phyloP scores from a whole-genome alignment of 2,329 filamentous ascomycete species.

The Pestalotiopsis sp. region DNA sequence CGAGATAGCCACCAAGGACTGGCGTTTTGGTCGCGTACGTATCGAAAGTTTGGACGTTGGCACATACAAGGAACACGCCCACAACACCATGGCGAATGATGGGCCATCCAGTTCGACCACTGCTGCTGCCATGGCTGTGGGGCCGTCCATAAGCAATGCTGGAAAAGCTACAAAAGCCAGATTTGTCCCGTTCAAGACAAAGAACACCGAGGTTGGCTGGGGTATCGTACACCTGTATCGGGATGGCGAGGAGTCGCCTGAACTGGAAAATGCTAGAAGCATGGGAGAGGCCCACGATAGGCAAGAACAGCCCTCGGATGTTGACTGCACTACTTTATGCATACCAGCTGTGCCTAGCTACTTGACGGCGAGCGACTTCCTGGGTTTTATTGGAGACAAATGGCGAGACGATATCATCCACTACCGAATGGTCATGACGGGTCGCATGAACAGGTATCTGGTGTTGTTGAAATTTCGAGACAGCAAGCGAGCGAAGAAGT shows the following conservation, averaged over 20 bases:
- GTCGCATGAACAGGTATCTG: slow-evolving; percentile 87
- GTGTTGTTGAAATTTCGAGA: slow-evolving; percentile 93
- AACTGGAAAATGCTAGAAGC: slow-evolving; percentile 41
- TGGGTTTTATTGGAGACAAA: slow-evolving; percentile 88
- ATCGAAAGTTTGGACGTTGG: slow-evolving; percentile 82
- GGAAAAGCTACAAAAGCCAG: slow-evolving; percentile 82
- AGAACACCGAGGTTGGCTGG: slow-evolving; percentile 81
- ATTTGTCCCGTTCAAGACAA: slow-evolving; percentile 72
- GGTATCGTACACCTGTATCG: slow-evolving; percentile 94
- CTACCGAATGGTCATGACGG: slow-evolving; percentile 92
- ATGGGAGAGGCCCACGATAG: slow-evolving; percentile 31
- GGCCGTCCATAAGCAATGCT: slow-evolving; percentile 57
- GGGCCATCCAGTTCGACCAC: slow-evolving; percentile 44
- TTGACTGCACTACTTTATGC: slow-evolving; percentile 85
- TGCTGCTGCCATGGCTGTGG: slow-evolving; percentile 52
- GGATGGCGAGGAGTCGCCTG: slow-evolving; percentile 75
- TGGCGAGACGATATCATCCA: slow-evolving; percentile 88
- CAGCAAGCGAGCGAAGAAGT: slow-evolving; percentile 72
- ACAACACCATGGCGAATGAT: slow-evolving; percentile 36
- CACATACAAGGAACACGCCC: slow-evolving; percentile 27
- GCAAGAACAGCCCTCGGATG: slow-evolving; percentile 30
- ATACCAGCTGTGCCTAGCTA: slow-evolving; percentile 95
- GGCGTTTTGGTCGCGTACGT: slow-evolving; percentile 78
- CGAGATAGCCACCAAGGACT: slow-evolving; percentile 63
- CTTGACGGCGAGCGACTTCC: slow-evolving; percentile 85